Conservation (phyloP, 164 flowering plant species). For the Piper longum region DNA sequence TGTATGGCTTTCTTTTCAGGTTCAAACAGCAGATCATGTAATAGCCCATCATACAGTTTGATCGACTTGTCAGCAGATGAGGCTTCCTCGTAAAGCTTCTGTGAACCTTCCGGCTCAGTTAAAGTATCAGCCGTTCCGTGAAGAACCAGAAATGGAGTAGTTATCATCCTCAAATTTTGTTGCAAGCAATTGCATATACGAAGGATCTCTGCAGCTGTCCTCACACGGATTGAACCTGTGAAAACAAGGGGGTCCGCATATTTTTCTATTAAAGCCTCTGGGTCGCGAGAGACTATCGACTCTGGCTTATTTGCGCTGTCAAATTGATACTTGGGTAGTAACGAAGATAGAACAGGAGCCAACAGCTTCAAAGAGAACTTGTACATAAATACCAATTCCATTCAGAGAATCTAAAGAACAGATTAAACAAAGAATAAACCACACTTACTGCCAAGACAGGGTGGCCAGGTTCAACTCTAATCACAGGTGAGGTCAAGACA, state of each 20-base stretch:
- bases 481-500: slow-evolving; percentile 76
- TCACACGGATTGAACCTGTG: slow-evolving; percentile 65
- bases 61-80: slow-evolving; percentile 62
- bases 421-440: background rate
- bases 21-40: slow-evolving; percentile 83
- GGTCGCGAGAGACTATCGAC: slow-evolving; percentile 59
- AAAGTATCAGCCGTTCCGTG: slow-evolving; percentile 77
- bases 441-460: background rate
- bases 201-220: slow-evolving; percentile 81
- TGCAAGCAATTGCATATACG: slow-evolving; percentile 46
- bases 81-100: slow-evolving; percentile 55
- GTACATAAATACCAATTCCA: background rate
- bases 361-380: slow-evolving; percentile 30
- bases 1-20: slow-evolving; percentile 46
- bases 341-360: slow-evolving; percentile 61
- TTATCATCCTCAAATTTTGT: slow-evolving; percentile 32
- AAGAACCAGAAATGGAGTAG: slow-evolving; percentile 60
- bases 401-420: background rate
- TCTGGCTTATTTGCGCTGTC: slow-evolving; percentile 57
- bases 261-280: slow-evolving; percentile 58
- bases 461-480: slow-evolving; percentile 78
- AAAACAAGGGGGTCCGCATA: slow-evolving; percentile 85
- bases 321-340: slow-evolving; percentile 54
- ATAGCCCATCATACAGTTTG: slow-evolving; percentile 50
- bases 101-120: slow-evolving; percentile 68